phyloP scores from a whole-genome alignment of 75 land plant genomes.

The Picea sitchensis region DNA sequence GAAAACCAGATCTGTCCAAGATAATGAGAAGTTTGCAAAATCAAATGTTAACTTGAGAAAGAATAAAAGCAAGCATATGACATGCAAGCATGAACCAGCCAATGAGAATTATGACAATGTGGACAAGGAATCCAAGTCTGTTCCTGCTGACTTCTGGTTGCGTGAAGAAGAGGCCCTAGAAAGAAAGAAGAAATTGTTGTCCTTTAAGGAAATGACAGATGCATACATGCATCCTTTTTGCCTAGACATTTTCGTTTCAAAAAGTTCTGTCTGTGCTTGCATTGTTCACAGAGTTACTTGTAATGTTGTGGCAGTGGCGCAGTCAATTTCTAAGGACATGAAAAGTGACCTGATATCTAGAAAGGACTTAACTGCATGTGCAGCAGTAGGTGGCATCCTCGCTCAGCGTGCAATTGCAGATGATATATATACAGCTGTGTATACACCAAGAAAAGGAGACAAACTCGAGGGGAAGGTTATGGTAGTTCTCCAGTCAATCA shows the following conservation, averaged over 20 bases:
- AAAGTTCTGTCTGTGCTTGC: conserved; percentile 73
- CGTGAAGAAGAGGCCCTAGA: conserved; percentile 4
- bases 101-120: not conserved
- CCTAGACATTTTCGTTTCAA: conserved; percentile 77
- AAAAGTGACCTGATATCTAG: conserved; percentile 57
- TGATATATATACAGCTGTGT: conserved; percentile 77
- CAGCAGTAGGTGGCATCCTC: conserved; percentile 65
- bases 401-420: conserved; percentile 86
- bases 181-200: conserved; percentile 50
- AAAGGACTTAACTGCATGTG: conserved; percentile 61
- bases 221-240: conserved; percentile 87
- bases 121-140: not conserved
- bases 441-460: conserved; percentile 84
- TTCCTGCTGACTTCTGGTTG: conserved; percentile 1
- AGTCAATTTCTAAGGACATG: conserved; percentile 91
- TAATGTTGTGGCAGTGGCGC: conserved; percentile 91
- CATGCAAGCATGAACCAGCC: not conserved
- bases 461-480: conserved; percentile 77
- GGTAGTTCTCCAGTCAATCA: conserved; percentile 73
- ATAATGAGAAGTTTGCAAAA: not conserved
- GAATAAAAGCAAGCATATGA: not conserved
- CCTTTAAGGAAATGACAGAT: conserved; percentile 77
- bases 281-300: conserved; percentile 77
- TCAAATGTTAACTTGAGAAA: not conserved
- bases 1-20: conserved; percentile 15